phyloP scores from a whole-genome alignment of 1,139 yeast species.

The Debaryomycetaceae sp. region DNA sequence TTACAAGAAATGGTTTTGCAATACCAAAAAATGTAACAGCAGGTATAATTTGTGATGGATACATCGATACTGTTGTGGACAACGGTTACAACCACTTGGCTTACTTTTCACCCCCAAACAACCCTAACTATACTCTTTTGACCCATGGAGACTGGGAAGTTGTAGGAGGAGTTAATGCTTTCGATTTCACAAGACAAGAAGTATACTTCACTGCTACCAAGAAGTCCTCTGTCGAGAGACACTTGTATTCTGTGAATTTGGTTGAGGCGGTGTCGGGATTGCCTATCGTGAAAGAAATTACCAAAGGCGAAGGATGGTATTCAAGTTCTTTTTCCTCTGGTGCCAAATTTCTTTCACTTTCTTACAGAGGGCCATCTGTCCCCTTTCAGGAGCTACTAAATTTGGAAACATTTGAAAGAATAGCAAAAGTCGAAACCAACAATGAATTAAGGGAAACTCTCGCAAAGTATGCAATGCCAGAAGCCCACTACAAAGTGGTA shows the following conservation, averaged over 20 bases:
- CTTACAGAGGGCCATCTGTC: constrained; percentile 61
- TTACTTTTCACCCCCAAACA: constrained; percentile 51
- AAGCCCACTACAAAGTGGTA: constrained; percentile 42
- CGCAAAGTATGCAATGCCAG: constrained; percentile 47
- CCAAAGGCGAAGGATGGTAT: constrained; percentile 66
- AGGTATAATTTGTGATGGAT: constrained; percentile 48
- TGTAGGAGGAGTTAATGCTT: constrained; percentile 44
- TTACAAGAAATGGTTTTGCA: constrained; percentile 65
- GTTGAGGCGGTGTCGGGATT: constrained; percentile 24
- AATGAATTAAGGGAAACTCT: constrained; percentile 35
- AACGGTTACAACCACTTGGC: constrained; percentile 57
- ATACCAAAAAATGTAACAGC: constrained; percentile 57
- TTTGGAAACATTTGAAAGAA: constrained; percentile 30
- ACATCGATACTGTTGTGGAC: constrained; percentile 50
- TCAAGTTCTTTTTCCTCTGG: constrained; percentile 68
- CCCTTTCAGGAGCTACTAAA: constrained; percentile 68
- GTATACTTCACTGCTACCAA: constrained; percentile 49
- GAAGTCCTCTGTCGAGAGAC: constrained; percentile 53
- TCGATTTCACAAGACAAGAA: constrained; percentile 39
- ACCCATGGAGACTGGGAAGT: constrained; percentile 58
- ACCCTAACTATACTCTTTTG: constrained; percentile 37
- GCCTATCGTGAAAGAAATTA: constrained; percentile 45
- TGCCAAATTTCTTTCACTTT: constrained; percentile 55
- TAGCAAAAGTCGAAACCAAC: constrained; percentile 49
- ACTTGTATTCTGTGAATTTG: constrained; percentile 46